Conservation (phyloP, 306 rosid species). For the Prunus armeniaca region DNA sequence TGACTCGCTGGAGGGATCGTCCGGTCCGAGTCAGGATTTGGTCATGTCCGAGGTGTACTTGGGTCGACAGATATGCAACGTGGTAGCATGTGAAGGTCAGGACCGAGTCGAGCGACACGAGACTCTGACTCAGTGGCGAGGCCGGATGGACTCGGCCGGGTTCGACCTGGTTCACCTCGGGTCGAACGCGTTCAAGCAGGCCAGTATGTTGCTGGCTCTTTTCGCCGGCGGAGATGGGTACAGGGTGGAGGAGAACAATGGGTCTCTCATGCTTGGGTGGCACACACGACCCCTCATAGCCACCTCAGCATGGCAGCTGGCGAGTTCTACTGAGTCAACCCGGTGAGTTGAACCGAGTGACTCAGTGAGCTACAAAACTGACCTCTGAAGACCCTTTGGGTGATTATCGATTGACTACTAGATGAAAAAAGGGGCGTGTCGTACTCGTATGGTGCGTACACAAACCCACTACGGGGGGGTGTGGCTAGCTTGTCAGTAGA, state of each 20-base stretch:
- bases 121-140: slow-evolving; percentile 62
- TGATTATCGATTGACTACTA: background rate
- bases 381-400: background rate
- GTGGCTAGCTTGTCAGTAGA: background rate
- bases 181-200: slow-evolving; percentile 81
- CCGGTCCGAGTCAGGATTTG: slow-evolving; percentile 44
- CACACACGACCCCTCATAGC: slow-evolving; percentile 84
- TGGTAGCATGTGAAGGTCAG: slow-evolving; percentile 71
- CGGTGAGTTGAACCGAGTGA: background rate
- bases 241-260: slow-evolving; percentile 70
- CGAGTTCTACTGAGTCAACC: slow-evolving; percentile 24
- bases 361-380: too few relatives aligned
- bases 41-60: slow-evolving; percentile 71
- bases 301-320: slow-evolving; percentile 76
- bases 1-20: slow-evolving; percentile 72
- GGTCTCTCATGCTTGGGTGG: slow-evolving; percentile 83
- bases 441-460: background rate
- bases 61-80: slow-evolving; percentile 73
- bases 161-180: slow-evolving; percentile 76
- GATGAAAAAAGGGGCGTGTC: background rate
- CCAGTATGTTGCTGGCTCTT: slow-evolving; percentile 57
- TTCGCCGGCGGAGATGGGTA: slow-evolving; percentile 74
- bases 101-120: slow-evolving; percentile 88
- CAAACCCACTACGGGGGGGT: background rate
- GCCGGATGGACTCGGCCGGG: slow-evolving; percentile 55